Evolutionary conservation across 2,329 filamentous ascomycete species (phyloP), one percentile per base, ranked within the genome.

Genomic region (Xylaria sp.): DNA sequence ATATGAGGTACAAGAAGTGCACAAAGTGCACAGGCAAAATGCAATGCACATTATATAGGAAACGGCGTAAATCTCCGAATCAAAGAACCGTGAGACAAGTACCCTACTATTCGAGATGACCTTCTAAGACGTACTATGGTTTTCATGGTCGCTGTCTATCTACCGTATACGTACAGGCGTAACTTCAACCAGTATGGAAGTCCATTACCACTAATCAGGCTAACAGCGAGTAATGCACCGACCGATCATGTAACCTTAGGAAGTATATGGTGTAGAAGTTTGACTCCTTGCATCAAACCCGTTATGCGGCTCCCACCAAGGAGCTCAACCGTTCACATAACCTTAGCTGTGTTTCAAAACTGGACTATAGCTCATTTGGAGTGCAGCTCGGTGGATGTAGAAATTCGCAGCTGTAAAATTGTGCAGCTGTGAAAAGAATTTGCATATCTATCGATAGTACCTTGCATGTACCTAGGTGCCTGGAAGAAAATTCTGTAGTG

Each of bases 401-500:
- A 13, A 20, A 4, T 33, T 36, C 4, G 41, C 13, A 31, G 51
- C 28, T n/a, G 51, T 54, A 28, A 48, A 8, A 10, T 9, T 20
- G n/a, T 36, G 20, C 28, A 33, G 28, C 52, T 5, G 28, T 36
- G 28, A n/a, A 36, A 36, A 55, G 13, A 33, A 33, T 54, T 46
- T 54, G 8, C 52, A 33, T 36, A 28, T 15, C 31, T 36, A 33
- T 33, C 20, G 4, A 20, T 20, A 20, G 52, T 20, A 55, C 52
- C 52, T 55, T 55, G 52, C 28, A 55, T 52, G 49, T 31, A 31
- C 23, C 25, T 31, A 18, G 49, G 49, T 18, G 13, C 15, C 15
- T 46, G 18, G 6, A n/a, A 46, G 15, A 15, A 25, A 33, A 41
- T 65, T 59, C 25, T 46, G 20, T 2, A 20, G 54, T 65, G 55